Conservation (phyloP, 2,329 filamentous ascomycete species). For the Penicillium frequentans region DNA sequence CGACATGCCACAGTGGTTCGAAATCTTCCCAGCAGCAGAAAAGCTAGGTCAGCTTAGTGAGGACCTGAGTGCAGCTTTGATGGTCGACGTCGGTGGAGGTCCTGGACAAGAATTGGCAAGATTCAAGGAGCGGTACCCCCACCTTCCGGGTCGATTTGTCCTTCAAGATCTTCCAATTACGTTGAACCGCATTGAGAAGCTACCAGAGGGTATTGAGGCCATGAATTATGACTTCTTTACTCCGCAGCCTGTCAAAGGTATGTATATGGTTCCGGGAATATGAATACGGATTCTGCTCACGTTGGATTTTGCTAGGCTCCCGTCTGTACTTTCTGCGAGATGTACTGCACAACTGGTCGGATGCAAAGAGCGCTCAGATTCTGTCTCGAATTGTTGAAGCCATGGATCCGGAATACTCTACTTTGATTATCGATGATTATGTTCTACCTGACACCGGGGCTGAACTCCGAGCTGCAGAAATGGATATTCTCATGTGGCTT, state of each 20-base stretch:
- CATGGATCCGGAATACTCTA: slow-evolving; percentile 39
- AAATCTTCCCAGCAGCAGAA: slow-evolving; percentile 14
- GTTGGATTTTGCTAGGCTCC: slow-evolving; percentile 21
- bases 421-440: slow-evolving; percentile 45
- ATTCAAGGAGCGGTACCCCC: slow-evolving; percentile 36
- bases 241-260: slow-evolving; percentile 46
- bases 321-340: slow-evolving; percentile 36
- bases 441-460: slow-evolving; percentile 38
- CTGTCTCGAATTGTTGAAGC: slow-evolving; percentile 27
- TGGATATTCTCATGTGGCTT: slow-evolving; percentile 46
- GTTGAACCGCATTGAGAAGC: slow-evolving; percentile 15
- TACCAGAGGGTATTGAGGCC: slow-evolving; percentile 17
- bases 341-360: slow-evolving; percentile 38
- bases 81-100: slow-evolving; percentile 47
- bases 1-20: slow-evolving; percentile 19
- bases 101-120: slow-evolving; percentile 41
- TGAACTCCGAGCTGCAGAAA: slow-evolving; percentile 22
- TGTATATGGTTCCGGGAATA: background rate
- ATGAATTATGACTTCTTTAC: slow-evolving; percentile 50
- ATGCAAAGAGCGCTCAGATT: slow-evolving; percentile 28
- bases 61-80: slow-evolving; percentile 17
- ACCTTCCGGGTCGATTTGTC: slow-evolving; percentile 44
- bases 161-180: slow-evolving; percentile 50
- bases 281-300: background rate
- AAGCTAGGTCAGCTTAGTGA: background rate